A percentile compares a stretch with the other conserved stretches of the same genome.
phyloP scores from a whole-genome alignment of 1,284 basidiomycete species.

The Cryptococcus depauperatus region DNA sequence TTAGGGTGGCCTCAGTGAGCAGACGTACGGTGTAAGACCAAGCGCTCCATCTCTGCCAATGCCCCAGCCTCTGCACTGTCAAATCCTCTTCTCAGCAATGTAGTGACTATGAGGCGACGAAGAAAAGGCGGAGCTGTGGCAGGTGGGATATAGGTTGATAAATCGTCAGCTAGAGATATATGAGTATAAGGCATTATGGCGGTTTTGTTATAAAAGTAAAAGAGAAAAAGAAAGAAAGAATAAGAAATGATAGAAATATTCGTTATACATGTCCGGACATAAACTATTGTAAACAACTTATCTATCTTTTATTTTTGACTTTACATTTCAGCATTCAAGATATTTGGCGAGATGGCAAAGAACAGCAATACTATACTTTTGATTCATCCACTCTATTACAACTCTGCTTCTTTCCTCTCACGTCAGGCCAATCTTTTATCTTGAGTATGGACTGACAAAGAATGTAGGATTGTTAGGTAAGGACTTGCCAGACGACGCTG shows the following conservation, averaged over 20 bases:
- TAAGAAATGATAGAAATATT: background rate
- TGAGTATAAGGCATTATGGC: background rate
- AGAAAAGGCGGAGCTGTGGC: conserved; percentile 21
- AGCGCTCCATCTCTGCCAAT: conserved; percentile 33
- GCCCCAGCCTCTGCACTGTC: conserved; percentile 39
- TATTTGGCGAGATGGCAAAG: background rate
- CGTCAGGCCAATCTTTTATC: conserved; percentile 15
- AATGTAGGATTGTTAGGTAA: no score
- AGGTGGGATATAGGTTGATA: conserved; percentile 16
- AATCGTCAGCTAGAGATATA: conserved; percentile 2
- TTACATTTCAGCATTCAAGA: background rate
- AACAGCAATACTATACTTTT: conserved; percentile 22
- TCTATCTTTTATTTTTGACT: background rate
- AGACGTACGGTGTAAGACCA: conserved; percentile 36
- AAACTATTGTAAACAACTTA: background rate
- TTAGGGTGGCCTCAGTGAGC: background rate
- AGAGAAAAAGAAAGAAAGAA: background rate
- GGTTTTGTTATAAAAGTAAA: background rate
- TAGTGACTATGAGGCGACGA: conserved; percentile 21
- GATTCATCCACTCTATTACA: conserved; percentile 14
- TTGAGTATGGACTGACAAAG: conserved; percentile 13
- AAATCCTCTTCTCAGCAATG: conserved; percentile 28
- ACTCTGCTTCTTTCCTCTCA: conserved; percentile 20
- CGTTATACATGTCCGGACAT: background rate
- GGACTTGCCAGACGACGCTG: background rate